These are phyloP conservation scores for Leishmania major DNA, from an alignment of 208 protist genomes.

Conservation along the genomic window DNA sequence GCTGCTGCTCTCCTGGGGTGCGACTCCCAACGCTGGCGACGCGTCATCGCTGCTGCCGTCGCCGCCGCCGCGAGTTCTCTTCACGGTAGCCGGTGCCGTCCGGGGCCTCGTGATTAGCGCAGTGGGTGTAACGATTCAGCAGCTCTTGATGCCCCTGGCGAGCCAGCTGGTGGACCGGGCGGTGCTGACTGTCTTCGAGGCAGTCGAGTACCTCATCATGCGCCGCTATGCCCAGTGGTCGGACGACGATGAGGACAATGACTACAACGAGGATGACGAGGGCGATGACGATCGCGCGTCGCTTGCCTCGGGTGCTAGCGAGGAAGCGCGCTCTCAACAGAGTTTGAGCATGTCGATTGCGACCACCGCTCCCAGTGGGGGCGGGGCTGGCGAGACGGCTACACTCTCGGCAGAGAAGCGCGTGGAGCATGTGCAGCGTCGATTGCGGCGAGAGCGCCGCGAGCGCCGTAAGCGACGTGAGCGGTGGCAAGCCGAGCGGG, in stretches of 20 bases:
- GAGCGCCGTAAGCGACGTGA: slow-evolving; percentile 20
- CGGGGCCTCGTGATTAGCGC: slow-evolving; percentile 36
- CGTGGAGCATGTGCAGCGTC: slow-evolving; percentile 23
- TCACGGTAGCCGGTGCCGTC: slow-evolving; percentile 43
- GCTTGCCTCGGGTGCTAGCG: slow-evolving; percentile 20
- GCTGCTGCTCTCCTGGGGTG: slow-evolving; percentile 36
- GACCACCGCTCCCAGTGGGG: neutral
- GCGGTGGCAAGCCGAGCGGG: slow-evolving; percentile 30
- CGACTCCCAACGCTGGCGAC: neutral
- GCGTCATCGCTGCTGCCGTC: slow-evolving; percentile 2
- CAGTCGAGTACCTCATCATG: slow-evolving; percentile 71
- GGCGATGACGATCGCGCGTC: slow-evolving; percentile 18
- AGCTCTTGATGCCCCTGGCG: slow-evolving; percentile 53
- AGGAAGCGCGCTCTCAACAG: slow-evolving; percentile 8
- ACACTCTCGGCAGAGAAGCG: slow-evolving; percentile 18
- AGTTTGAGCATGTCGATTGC: neutral
- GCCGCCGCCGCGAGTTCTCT: slow-evolving; percentile 18
- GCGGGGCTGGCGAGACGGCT: neutral
- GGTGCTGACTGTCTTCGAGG: slow-evolving; percentile 66
- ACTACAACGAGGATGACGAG: slow-evolving; percentile 21
- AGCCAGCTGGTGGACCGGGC: slow-evolving; percentile 65
- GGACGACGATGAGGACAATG: slow-evolving; percentile 44
- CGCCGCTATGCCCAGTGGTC: slow-evolving; percentile 64
- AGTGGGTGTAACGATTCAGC: slow-evolving; percentile 45
- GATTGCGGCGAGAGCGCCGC: slow-evolving; percentile 16